These are phyloP conservation scores for Gossypium thurberi DNA, from an alignment of 345 rosid species.

Conservation along the genomic window DNA sequence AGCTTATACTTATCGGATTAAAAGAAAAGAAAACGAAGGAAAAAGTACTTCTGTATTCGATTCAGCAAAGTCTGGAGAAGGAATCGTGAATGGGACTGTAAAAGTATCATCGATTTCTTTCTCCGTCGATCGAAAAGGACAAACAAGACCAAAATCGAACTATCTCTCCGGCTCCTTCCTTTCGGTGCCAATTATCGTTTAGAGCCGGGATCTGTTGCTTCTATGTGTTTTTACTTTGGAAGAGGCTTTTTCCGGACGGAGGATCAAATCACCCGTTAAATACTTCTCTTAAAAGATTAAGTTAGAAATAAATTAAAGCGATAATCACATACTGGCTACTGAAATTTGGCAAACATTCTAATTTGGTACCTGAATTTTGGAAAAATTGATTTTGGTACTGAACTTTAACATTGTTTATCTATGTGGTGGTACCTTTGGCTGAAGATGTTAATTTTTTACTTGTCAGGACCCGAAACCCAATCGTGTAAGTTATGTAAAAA, in stretches of 20 bases:
- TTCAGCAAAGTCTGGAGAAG: constrained; percentile 78
- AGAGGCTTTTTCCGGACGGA: neutral
- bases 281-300: neutral
- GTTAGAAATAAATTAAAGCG: too few relatives aligned
- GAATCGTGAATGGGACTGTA: constrained; percentile 88
- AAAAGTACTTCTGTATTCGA: constrained; percentile 62
- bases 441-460: too few relatives aligned
- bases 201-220: neutral
- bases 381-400: too few relatives aligned
- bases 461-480: too few relatives aligned
- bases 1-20: neutral
- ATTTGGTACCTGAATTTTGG: too few relatives aligned
- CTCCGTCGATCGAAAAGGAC: neutral
- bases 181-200: too few relatives aligned
- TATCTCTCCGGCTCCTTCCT: neutral
- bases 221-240: neutral
- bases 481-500: too few relatives aligned
- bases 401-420: too few relatives aligned
- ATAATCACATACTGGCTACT: too few relatives aligned
- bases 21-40: neutral
- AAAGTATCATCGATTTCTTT: constrained; percentile 59
- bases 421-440: too few relatives aligned
- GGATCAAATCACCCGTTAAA: neutral
- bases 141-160: neutral
- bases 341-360: too few relatives aligned